These are phyloP conservation scores for Aspergillus ostianus DNA, from an alignment of 495 filamentous ascomycete species.

Conservation along the genomic window DNA sequence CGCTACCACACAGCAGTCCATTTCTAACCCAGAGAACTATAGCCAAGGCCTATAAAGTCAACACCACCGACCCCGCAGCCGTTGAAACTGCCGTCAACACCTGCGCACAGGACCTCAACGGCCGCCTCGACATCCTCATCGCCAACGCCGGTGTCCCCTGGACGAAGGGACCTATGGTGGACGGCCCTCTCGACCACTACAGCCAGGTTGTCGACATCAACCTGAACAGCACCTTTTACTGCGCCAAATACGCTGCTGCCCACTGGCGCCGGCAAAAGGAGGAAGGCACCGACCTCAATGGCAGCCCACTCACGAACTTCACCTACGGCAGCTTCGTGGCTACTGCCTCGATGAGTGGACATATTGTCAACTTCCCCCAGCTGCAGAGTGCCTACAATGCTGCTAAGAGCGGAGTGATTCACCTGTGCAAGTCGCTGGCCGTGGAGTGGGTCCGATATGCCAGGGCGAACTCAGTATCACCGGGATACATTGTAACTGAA, in stretches of 20 bases:
- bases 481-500: constrained; percentile 83
- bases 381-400: constrained; percentile 79
- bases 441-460: constrained; percentile 89
- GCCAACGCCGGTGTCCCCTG: constrained; percentile 67
- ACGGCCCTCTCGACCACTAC: constrained; percentile 60
- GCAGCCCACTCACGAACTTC: constrained; percentile 59
- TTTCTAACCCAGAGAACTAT: not conserved
- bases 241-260: constrained; percentile 60
- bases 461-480: constrained; percentile 75
- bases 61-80: not conserved
- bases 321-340: constrained; percentile 64
- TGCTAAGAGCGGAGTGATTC: constrained; percentile 76
- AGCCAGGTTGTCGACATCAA: constrained; percentile 65
- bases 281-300: constrained; percentile 58
- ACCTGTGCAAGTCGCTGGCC: constrained; percentile 71
- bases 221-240: constrained; percentile 73
- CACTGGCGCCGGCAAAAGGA: constrained; percentile 35
- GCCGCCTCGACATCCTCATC: constrained; percentile 42
- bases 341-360: constrained; percentile 72
- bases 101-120: constrained; percentile 52
- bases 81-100: constrained; percentile 11
- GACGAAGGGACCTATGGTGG: constrained; percentile 59
- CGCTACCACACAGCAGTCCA: too few relatives aligned
- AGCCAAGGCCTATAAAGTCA: not conserved
- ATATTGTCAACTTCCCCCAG: constrained; percentile 79